phyloP scores from a whole-genome alignment of 192 early-diverging fungal genomes.

The Rhizophagus clarus region DNA sequence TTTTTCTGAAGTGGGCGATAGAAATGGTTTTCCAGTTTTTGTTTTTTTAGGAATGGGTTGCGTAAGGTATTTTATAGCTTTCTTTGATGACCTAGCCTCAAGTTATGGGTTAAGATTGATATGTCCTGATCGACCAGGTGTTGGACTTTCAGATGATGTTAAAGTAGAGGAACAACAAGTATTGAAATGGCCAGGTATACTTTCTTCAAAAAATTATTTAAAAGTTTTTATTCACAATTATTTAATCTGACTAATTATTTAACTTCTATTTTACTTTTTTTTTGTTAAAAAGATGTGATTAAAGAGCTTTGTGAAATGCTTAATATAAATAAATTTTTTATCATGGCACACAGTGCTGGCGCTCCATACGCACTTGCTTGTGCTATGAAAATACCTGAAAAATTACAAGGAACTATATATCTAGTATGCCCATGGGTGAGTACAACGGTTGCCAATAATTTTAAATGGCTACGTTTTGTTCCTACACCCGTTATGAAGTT shows the following conservation, averaged over 20 bases:
- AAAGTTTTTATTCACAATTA: too few relatives aligned
- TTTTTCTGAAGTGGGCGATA: conserved; percentile 48
- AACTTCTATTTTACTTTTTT: too few relatives aligned
- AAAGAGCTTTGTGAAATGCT: conserved; percentile 46
- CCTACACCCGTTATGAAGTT: conserved; percentile 44
- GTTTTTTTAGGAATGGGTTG: conserved; percentile 43
- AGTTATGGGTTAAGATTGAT: conserved; percentile 46
- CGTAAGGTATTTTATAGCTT: conserved; percentile 47
- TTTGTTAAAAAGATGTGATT: conserved; percentile 35
- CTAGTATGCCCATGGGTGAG: conserved; percentile 48
- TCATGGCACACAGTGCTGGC: conserved; percentile 50
- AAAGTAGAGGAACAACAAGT: conserved; percentile 37
- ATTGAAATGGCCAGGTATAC: conserved; percentile 2
- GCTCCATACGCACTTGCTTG: conserved; percentile 49
- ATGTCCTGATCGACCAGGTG: conserved; percentile 47
- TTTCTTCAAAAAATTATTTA: not conserved
- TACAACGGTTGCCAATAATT: conserved; percentile 42
- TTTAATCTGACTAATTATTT: too few relatives aligned
- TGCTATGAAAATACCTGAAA: conserved; percentile 39
- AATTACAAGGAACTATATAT: conserved; percentile 45
- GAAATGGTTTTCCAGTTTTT: conserved; percentile 45
- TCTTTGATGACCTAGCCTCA: conserved; percentile 45
- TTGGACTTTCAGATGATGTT: conserved; percentile 43
- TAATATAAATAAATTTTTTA: conserved; percentile 47
- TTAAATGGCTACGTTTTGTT: conserved; percentile 48